Evolutionary conservation across 2,329 filamentous ascomycete genomes (phyloP), one percentile per base, ranked within the genome.

Genomic region (Exophiala aquamarina): DNA sequence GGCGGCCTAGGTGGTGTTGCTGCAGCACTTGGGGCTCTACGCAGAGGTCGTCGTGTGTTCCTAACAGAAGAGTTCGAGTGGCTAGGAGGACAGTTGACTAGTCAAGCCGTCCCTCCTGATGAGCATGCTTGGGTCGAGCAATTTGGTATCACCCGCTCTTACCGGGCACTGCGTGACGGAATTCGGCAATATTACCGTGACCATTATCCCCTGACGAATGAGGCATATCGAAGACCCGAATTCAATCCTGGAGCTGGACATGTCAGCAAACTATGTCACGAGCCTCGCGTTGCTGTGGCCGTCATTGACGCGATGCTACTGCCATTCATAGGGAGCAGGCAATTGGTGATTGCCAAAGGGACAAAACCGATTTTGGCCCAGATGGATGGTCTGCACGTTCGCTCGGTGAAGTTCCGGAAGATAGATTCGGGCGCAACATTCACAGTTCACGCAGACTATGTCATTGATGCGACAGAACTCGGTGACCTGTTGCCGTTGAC

Each of bases 381-480:
- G 2, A 42, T 42, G 39, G 14, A 31, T 13, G 39, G 29, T n/a
- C 3, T 9, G 5, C 23, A 42, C 14, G 32, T 42, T 19, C n/a
- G 19, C 17, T 13, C 39, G 23, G 39, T 42, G 9, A 18, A 31
- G 29, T 42, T 42, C 26, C 39, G 39, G 9, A 13, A 31, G 8
- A 20, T 42, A 13, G 29, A 21, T 11, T 4, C 39, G 5, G 21
- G 39, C 6, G 23, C 10, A 20, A 42, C 23, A 18, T 42, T 42
- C 21, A 32, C 26, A 8, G 39, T 42, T 2, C 4, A 33, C 17
- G 39, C 21, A 31, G 39, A 31, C 23, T 42, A 42, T 20, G 39
- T 42, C 13, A 42, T 42, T 31, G 39, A 42, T 31, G 21, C 39
- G 7, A 42, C 39, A 13, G 39, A 42, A 26, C n/a, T 42, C 3